Evolutionary conservation across 345 rosid genomes (phyloP).

Genomic region (Geranium brycei): DNA sequence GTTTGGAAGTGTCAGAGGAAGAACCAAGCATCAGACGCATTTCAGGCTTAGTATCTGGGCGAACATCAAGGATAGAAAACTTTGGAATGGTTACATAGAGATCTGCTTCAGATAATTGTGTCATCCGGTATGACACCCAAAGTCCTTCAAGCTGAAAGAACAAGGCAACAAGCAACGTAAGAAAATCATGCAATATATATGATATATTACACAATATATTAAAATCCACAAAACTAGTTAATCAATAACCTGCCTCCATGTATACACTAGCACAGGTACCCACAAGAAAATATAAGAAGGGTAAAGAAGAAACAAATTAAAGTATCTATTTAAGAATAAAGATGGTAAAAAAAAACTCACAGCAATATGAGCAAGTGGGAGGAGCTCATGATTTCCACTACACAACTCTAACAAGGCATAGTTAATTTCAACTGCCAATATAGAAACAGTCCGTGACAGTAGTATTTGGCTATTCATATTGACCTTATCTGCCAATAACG

Average conservation of each 20-base stretch:
- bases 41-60: conserved; percentile 81
- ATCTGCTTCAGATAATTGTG: conserved; percentile 85
- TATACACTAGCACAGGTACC: not conserved
- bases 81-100: conserved; percentile 82
- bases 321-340: not conserved
- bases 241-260: too few relatives aligned
- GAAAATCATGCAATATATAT: not conserved
- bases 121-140: conserved; percentile 87
- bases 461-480: conserved; percentile 78
- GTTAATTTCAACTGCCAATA: conserved; percentile 72
- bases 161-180: conserved; percentile 5
- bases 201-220: not conserved
- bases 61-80: conserved; percentile 76
- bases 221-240: conserved; percentile 1
- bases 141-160: conserved; percentile 77
- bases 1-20: conserved; percentile 76
- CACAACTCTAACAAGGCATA: conserved; percentile 87
- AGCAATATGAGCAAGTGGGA: conserved; percentile 80
- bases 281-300: conserved; percentile 2
- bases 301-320: conserved; percentile 2
- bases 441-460: conserved; percentile 68
- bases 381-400: conserved; percentile 63
- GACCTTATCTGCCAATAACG: conserved; percentile 78
- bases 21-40: conserved; percentile 99
- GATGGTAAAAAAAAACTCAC: conserved; percentile 30